Evolutionary conservation across 75 land plant species (phyloP), one percentile per base, ranked within the genome.

Genomic region (Pinus tabuliformis): DNA sequence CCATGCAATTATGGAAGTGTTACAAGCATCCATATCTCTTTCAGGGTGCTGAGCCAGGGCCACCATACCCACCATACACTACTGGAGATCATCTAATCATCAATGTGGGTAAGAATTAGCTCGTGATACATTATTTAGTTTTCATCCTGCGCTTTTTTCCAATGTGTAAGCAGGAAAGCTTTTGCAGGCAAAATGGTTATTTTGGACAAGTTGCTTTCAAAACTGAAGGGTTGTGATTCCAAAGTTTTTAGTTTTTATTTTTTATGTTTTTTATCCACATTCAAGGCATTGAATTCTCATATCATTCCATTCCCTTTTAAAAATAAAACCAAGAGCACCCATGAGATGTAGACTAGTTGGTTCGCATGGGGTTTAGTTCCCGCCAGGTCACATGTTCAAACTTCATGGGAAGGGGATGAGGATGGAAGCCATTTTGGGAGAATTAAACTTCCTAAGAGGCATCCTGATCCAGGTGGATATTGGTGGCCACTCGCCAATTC

Each of bases 1-100:
- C 99, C 57, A 97, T 97, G 99, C 99, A 97, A 87, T 80, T 94
- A 58, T 84, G 95, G 28, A 97, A 97, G 81, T 97, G 99, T 75
- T 94, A 98, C 65, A 97, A 97, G 74, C 99, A 97, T 80, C 98
- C 99, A 30, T 97, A 97, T 78, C 86, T 97, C 36, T 97, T 97
- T 66, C 95, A 97, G 83, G 99, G 99, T 21, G 99, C 99, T 45
- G 99, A 97, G 76, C 99, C 98, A 62, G 99, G 98, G 4, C 98
- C 99, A n/a, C 99, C 99, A 17, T 97, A 91, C 76, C 98, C 99
- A n/a, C 99, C 99, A 17, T 97, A 91, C 76, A 89, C 91, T 4
- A 92, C 95, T 16, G 99, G 99, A 42, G 95, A 97, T 0, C 99
- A 97, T 89, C 86, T 97, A 20, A 79, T 97, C 26, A 87, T 86